Conservation (phyloP, 2,329 filamentous ascomycete genomes). For the Hawksworthiomyces lignivorus region DNA sequence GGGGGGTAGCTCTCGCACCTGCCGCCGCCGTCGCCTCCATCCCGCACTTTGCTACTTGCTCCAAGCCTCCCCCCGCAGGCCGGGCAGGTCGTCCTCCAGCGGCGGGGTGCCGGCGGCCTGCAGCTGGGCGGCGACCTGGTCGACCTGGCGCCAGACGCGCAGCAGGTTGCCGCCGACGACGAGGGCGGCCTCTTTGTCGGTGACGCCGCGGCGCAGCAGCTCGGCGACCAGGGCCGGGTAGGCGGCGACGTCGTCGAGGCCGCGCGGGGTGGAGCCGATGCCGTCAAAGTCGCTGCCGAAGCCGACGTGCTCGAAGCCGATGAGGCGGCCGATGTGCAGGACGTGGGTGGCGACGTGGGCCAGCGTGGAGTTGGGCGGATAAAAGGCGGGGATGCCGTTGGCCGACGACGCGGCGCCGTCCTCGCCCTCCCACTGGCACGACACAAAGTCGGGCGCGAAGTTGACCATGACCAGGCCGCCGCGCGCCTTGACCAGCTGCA, state of each 20-base stretch:
- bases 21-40: too few species aligned
- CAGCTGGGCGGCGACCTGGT: conserved; percentile 60
- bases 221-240: conserved; percentile 73
- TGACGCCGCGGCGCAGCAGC: conserved; percentile 64
- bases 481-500: conserved; percentile 65
- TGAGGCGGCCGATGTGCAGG: conserved; percentile 68
- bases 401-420: conserved; percentile 36
- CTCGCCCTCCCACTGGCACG: conserved; percentile 53
- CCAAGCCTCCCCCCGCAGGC: too few species aligned
- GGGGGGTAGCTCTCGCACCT: too few species aligned
- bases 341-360: conserved; percentile 75
- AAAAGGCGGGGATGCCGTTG: conserved; percentile 57
- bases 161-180: conserved; percentile 74
- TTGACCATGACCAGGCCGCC: conserved; percentile 86
- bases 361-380: conserved; percentile 63
- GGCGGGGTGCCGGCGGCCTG: conserved; percentile 47
- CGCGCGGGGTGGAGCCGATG: conserved; percentile 57
- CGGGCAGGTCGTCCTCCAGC: conserved; percentile 44
- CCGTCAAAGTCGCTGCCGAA: conserved; percentile 87
- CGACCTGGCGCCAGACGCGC: conserved; percentile 75
- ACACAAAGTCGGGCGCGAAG: conserved; percentile 75
- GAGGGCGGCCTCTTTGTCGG: conserved; percentile 64
- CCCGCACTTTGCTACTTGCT: too few species aligned
- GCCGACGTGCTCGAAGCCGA: conserved; percentile 84
- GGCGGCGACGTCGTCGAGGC: conserved; percentile 77